Percentiles rank a stretch among this genome's conserved stretches.
Evolutionary conservation across 1,284 basidiomycete genomes (phyloP).

Genomic region (Cryptococcus floricola): DNA sequence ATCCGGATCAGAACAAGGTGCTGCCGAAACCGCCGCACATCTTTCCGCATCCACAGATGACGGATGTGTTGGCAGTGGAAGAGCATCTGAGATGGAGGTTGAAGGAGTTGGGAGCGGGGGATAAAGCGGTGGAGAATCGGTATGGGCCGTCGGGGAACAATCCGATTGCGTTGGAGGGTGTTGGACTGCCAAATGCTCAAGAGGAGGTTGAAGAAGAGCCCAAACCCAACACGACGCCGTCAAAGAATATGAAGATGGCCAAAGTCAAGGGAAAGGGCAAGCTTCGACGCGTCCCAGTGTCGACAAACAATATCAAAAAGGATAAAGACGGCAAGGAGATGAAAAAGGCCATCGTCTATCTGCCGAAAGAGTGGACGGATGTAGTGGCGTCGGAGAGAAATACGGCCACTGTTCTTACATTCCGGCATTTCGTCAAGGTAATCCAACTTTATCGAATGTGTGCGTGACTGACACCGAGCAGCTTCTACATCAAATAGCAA

Average conservation of each 20-base stretch:
- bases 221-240: conserved; percentile 2
- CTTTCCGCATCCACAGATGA: conserved; percentile 49
- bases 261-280: conserved; percentile 32
- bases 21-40: conserved; percentile 19
- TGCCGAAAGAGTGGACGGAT: conserved; percentile 45
- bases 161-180: conserved; percentile 37
- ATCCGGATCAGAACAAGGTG: conserved; percentile 1
- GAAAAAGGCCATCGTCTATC: conserved; percentile 24
- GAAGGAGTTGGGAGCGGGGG: conserved; percentile 47
- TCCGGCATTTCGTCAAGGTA: conserved; percentile 49
- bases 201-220: not conserved
- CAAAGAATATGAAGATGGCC: conserved; percentile 23
- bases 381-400: conserved; percentile 41
- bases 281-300: conserved; percentile 17
- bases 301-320: conserved; percentile 5
- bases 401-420: conserved; percentile 47
- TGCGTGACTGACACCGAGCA: conserved; percentile 8
- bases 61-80: conserved; percentile 48
- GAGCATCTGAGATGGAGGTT: conserved; percentile 48
- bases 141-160: conserved; percentile 43
- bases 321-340: conserved; percentile 8
- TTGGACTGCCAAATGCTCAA: conserved; percentile 22
- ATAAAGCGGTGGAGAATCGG: conserved; percentile 40
- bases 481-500: conserved; percentile 44
- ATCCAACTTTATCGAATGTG: conserved; percentile 4